Evolutionary conservation across 768 basidiomycete species (phyloP).

Genomic region (Tremella mesenterica): DNA sequence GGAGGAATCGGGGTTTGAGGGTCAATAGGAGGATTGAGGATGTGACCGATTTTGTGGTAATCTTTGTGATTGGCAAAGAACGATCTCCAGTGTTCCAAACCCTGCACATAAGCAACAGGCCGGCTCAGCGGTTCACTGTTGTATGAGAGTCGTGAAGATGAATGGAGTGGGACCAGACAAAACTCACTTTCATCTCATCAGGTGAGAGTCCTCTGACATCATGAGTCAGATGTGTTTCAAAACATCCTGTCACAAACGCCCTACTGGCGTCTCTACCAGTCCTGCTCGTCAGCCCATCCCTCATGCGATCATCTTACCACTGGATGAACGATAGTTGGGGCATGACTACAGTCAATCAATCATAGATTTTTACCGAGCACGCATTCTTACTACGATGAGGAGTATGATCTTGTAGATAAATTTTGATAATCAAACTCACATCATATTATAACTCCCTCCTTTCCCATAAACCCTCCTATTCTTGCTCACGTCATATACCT

Average conservation of each 20-base stretch:
- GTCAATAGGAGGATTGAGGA: conserved; percentile 46
- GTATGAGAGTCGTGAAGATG: background rate
- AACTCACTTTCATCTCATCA: conserved; percentile 59
- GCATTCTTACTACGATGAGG: too few relatives aligned
- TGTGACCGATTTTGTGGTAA: conserved; percentile 68
- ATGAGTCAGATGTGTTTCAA: conserved; percentile 79
- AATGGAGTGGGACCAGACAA: background rate
- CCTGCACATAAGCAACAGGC: conserved; percentile 47
- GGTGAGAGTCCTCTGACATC: conserved; percentile 74
- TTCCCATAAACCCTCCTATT: conserved; percentile 71
- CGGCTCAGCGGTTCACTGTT: background rate
- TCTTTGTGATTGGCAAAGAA: conserved; percentile 76
- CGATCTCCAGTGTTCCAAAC: conserved; percentile 76
- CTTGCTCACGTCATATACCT: conserved; percentile 84
- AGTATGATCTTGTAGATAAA: too few relatives aligned
- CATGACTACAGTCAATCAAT: too few relatives aligned
- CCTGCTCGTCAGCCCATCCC: conserved; percentile 16
- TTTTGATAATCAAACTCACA: conserved; percentile 40
- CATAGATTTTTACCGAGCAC: too few relatives aligned
- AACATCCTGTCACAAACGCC: conserved; percentile 89
- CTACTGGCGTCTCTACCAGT: conserved; percentile 83
- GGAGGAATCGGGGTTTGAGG: conserved; percentile 36
- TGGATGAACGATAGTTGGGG: too few relatives aligned
- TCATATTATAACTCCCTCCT: conserved; percentile 55
- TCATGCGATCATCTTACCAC: background rate